Base-by-base conservation (phyloP, 768 basidiomycete species). In the Trametes meyenii region DNA sequence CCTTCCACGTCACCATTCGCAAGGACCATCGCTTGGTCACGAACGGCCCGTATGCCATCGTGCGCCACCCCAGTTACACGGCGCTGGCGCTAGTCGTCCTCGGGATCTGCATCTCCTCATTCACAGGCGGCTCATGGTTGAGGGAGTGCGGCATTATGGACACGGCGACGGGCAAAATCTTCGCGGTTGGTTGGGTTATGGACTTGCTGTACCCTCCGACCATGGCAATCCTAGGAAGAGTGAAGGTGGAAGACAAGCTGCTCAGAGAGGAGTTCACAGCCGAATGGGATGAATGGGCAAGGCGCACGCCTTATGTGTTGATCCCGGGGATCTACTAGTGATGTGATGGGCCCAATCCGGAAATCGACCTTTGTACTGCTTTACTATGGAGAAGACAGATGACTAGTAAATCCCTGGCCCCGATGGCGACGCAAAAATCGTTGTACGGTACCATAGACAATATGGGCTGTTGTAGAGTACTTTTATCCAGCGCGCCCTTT, bases 41-140 rank as follows among this genome's bases (percentile, higher is more conserved):
- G 6, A 48, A 42, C 45, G 67, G 67, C n/a, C 65, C 65, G 26
- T 70, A 70, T 61, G 43, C 57, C 6, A 39, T 62, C 54, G 65
- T 70, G 6, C 69, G 69, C 35, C 67, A 70, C 57, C 69, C 65
- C 38, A 62, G 62, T 54, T 70, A 70, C 55, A 65, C 67, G 11
- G 68, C 59, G 40, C 50, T 54, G 51, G 24, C 61, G 13, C 35
- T 67, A 26, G 56, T 60, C 38, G 50, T 51, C 13, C 19, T 64
- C 42, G 69, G 69, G 24, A 46, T 50, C 8, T 51, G 58, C 29
- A 54, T 67, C 33, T 58, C 54, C 33, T 49, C 59, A 35, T 48
- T 52, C 21, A 44, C 55, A 13, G 44, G 49, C 42, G 61, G 61
- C 17, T 62, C 61, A 35, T 62, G 61, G 61, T 36, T 62, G n/a